Base-by-base conservation (phyloP, 2,329 filamentous ascomycete genomes). In the Acephala macrosclerotiorum region DNA sequence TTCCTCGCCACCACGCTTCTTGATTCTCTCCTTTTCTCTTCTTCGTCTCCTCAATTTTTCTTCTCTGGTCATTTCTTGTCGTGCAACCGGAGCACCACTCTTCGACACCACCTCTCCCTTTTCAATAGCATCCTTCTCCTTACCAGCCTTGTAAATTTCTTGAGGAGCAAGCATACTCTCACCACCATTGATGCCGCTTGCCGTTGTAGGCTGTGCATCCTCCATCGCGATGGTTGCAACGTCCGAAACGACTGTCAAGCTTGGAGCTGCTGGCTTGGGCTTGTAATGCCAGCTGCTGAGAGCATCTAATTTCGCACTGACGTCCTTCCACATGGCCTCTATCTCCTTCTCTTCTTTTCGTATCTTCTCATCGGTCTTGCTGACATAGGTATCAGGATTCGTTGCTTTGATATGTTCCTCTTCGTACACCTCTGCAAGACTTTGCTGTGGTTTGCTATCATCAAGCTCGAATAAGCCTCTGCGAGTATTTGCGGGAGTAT, bases 231-330 rank as follows among this genome's bases (percentile, higher is more conserved):
- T 90, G 3, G 92, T 93, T n/a, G 94, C 93, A 3, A 96, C 92
- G 79, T 98, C 95, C 29, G 93, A 87, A 38, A 97, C 91, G 63
- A 97, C 91, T 51, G 92, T 94, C 68, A 99, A 87, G 55, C 88
- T 87, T n/a, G 93, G 88, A 60, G 91, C 91, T 1, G 90, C 86
- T 12, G 92, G 90, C 81, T 94, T 96, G 61, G 96, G 96, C 79
- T 93, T 94, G 86, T 97, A 97, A 80, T 97, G 92, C 90, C 93
- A 97, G 77, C 92, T 97, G 79, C 90, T 94, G 69, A 99, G 88
- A 29, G 92, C 88, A 79, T 99, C 96, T 63, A 99, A 88, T 68
- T 93, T 92, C 55, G 86, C 87, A 74, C 87, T 89, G 61, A 97
- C 85, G 40, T 92, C 90, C 72, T 88, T 91, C 94, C 96, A 99